Evolutionary conservation across 768 basidiomycete species (phyloP), one percentile per base, ranked within the genome.

Genomic region (Tephrocybe sp.): DNA sequence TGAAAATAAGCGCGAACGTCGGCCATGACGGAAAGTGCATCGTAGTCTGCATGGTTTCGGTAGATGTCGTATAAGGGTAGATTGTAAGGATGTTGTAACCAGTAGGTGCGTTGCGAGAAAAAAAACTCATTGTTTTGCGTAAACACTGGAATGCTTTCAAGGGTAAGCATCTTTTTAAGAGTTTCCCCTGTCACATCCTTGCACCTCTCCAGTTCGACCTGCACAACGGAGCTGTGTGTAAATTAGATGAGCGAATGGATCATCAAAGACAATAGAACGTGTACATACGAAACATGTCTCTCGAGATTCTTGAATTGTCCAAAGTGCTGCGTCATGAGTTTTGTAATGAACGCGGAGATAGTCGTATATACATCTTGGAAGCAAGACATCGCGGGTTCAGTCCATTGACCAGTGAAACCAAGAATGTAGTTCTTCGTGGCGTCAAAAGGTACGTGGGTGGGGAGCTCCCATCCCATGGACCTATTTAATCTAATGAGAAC

Each of bases 1-100:
- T 79, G 72, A 58, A 77, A 83, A 52, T 80, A 85, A 4, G 79
- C 82, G 0, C 74, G 71, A 0, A 82, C 77, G 15, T 76, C 74
- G 0, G 81, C 77, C 76, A 81, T 80, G 5, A 83, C 71, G 2
- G 58, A 51, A 12, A 83, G 47, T 42, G 80, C 83, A 12, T 76
- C 71, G 31, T 69, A 64, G 51, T 64, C 45, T 1, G 21, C 12
- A 30, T 56, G 11, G 26, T 44, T 44, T n/a, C 21, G 44, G 26
- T 31, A 25, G 24, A 44, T 22, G 2, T 44, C 36, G 8, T 18
- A 15, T 24, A 26, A 5, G 30, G 9, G 6, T 5, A 13, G 25
- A 9, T 41, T 36, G 15, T 31, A 37, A 35, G 50, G 50, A 22
- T 26, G 1, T 15, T 21, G 42, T 11, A 49, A 25, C 70, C 70